Conservation (phyloP, 768 basidiomycete genomes). For the Tricholoma furcatifolium region DNA sequence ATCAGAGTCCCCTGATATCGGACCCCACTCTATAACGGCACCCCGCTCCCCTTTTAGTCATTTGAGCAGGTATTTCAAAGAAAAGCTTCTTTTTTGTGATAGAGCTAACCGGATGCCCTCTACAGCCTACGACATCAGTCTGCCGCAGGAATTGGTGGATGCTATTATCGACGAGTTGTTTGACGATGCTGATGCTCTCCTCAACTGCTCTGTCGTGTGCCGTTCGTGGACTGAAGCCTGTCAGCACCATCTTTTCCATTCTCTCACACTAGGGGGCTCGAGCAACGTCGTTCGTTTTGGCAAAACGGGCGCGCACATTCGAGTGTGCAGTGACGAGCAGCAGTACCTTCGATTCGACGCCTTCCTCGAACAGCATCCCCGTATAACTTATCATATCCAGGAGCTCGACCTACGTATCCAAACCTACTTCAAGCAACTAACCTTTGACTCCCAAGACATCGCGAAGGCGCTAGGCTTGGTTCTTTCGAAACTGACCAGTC, state of each 20-base stretch:
- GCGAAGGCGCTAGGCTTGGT: neutral
- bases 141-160: conserved; percentile 1
- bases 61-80: neutral
- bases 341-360: conserved; percentile 7
- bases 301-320: neutral
- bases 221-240: conserved; percentile 3
- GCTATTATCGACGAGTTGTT: conserved; percentile 2
- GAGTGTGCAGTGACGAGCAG: neutral
- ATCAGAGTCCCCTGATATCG: neutral
- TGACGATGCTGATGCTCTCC: neutral
- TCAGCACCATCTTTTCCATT: conserved; percentile 2
- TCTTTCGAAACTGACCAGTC: neutral
- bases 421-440: conserved; percentile 4
- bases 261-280: conserved; percentile 5
- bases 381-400: neutral
- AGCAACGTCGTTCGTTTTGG: conserved; percentile 9
- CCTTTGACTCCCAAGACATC: conserved; percentile 3
- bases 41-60: neutral
- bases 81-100: neutral
- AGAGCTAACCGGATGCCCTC: neutral
- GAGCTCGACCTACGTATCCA: conserved; percentile 2
- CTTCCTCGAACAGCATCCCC: conserved; percentile 1
- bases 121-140: neutral
- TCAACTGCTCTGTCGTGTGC: neutral
- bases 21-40: neutral